These are phyloP conservation scores for Tripterygium wilfordii DNA, from an alignment of 177 flowering plant genomes.

Conservation along the genomic window DNA sequence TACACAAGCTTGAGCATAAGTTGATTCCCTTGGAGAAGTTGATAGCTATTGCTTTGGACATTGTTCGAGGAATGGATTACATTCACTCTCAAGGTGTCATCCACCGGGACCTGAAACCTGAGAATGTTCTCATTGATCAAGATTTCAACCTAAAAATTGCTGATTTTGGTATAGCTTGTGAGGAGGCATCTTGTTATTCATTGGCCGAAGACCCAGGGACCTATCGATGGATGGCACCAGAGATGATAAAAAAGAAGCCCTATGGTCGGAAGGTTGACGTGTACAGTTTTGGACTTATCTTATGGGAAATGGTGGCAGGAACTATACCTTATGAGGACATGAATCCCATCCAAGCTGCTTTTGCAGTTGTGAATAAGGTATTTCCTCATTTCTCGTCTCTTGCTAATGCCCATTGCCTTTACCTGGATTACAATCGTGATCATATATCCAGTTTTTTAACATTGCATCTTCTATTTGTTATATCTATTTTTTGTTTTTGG, in stretches of 20 bases:
- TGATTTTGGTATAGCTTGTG: slow-evolving; percentile 90
- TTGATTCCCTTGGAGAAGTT: slow-evolving; percentile 77
- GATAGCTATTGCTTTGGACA: slow-evolving; percentile 83
- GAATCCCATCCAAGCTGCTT: slow-evolving; percentile 98
- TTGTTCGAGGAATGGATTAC: slow-evolving; percentile 88
- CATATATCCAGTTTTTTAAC: too few species aligned
- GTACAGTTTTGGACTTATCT: slow-evolving; percentile 87
- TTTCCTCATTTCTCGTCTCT: too few species aligned
- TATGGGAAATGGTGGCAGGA: slow-evolving; percentile 88
- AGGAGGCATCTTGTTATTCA: slow-evolving; percentile 68
- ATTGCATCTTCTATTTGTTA: too few species aligned
- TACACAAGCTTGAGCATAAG: slow-evolving; percentile 87
- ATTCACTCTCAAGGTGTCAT: slow-evolving; percentile 97
- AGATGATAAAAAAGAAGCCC: slow-evolving; percentile 89
- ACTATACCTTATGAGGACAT: slow-evolving; percentile 91
- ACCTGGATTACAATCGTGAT: too few species aligned
- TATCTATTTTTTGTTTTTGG: too few species aligned
- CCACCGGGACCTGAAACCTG: slow-evolving; percentile 87
- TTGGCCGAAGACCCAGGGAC: slow-evolving; percentile 85
- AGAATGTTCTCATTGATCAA: slow-evolving; percentile 77
- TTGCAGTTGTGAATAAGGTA: slow-evolving; percentile 92
- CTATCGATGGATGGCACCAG: slow-evolving; percentile 99
- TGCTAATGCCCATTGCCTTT: too few species aligned
- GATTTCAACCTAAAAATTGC: slow-evolving; percentile 93
- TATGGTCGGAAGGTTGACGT: slow-evolving; percentile 86